A percentile compares a stretch with the other conserved stretches of the same genome.
Evolutionary conservation across 805 yeast genomes (phyloP).

Genomic region (Myxozyma melibiosi): DNA sequence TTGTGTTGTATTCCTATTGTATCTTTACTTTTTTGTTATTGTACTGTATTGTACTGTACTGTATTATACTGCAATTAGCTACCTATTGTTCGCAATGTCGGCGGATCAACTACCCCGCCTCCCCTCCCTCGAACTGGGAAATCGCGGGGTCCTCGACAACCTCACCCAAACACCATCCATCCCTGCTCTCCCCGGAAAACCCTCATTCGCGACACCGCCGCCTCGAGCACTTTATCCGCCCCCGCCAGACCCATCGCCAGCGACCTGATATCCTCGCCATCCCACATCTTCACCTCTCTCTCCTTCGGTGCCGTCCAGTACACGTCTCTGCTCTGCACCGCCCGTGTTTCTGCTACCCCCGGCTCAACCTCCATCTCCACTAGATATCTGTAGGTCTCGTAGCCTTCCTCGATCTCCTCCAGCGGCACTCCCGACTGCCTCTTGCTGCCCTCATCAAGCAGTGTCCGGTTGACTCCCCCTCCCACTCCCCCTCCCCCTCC

Average conservation of each 20-base stretch:
- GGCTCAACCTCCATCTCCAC: neutral
- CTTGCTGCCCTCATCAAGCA: too few species aligned
- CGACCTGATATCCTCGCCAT: neutral
- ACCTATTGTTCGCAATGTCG: too few species aligned
- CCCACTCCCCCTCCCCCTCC: neutral
- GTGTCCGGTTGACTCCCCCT: too few species aligned
- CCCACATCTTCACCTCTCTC: neutral
- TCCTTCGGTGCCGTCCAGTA: neutral
- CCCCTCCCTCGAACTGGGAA: too few species aligned
- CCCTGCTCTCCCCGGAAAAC: constrained; percentile 5
- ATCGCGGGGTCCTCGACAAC: too few species aligned
- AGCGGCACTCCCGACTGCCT: neutral
- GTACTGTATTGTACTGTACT: too few species aligned
- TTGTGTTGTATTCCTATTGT: too few species aligned
- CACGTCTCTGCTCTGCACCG: neutral
- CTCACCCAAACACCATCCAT: constrained; percentile 18
- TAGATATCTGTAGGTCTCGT: constrained; percentile 6
- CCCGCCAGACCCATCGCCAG: neutral
- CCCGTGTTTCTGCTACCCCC: neutral
- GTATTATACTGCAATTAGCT: too few species aligned
- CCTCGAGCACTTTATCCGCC: neutral
- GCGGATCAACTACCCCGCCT: too few species aligned
- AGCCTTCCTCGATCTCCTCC: constrained; percentile 9
- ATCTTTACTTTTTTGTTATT: too few species aligned
- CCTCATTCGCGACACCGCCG: constrained; percentile 2